A percentile compares a stretch with the other conserved stretches of the same genome.
phyloP scores from a whole-genome alignment of 2,329 filamentous ascomycete genomes.

The Pseudogymnoascus destructans region DNA sequence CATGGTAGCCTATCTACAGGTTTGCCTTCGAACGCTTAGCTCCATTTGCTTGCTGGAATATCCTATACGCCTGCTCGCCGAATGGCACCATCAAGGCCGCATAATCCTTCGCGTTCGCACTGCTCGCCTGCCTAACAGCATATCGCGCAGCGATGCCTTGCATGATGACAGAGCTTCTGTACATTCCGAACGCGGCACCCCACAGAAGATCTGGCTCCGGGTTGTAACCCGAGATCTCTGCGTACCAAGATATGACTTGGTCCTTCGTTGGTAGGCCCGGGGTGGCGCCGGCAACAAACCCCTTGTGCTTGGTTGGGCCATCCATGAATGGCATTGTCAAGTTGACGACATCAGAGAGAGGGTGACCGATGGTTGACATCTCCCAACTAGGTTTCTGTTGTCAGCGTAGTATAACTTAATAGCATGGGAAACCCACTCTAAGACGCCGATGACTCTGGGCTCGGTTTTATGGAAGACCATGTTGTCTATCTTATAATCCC shows the following conservation, averaged over 20 bases:
- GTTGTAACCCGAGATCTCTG: conserved; percentile 57
- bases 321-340: conserved; percentile 41
- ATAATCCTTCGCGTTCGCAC: conserved; percentile 63
- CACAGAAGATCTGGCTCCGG: conserved; percentile 47
- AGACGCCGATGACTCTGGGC: conserved; percentile 75
- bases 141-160: conserved; percentile 90
- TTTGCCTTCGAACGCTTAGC: conserved; percentile 28
- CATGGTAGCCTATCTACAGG: conserved; percentile 20
- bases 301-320: conserved; percentile 28
- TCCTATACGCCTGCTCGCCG: conserved; percentile 65
- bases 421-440: conserved; percentile 50
- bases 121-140: conserved; percentile 79
- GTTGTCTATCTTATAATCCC: conserved; percentile 94
- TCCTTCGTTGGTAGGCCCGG: conserved; percentile 38
- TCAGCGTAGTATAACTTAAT: not conserved
- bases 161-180: conserved; percentile 47
- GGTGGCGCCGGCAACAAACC: conserved; percentile 36
- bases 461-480: conserved; percentile 81
- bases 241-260: conserved; percentile 53
- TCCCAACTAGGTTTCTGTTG: conserved; percentile 52
- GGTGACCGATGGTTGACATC: conserved; percentile 96
- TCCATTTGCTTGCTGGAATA: conserved; percentile 43
- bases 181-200: conserved; percentile 50
- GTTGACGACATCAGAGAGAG: conserved; percentile 81
- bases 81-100: conserved; percentile 55